Evolutionary conservation across 345 rosid genomes (phyloP), one percentile per base, ranked within the genome.

Genomic region (Turnera subulata): DNA sequence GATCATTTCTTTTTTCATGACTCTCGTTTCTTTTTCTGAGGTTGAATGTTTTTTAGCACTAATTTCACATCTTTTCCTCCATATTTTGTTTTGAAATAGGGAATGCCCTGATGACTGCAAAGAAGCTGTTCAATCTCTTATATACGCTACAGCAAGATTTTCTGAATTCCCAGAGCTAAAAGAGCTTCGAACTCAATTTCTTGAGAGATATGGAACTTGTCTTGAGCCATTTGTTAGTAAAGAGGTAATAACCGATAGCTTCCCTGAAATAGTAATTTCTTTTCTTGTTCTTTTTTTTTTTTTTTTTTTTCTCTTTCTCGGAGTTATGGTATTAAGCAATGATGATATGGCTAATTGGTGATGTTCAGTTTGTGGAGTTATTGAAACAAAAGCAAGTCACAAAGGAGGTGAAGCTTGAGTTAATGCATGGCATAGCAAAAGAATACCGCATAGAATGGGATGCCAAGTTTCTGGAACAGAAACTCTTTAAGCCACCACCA

Each of bases 141-240:
- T 78, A 37, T 80, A 83, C 37, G 94, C 96, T n/a, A 93, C 99
- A 11, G 96, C 99, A 45, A 78, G 96, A 76, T 76, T 89, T 69
- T 74, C 92, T 45, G 88, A 86, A 68, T 74, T 86, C 61, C 97
- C 93, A 0, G 97, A 89, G 69, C 76, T 86, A 12, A 85, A 91
- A 6, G 79, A 87, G 12, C 83, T 89, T 60, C 78, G 97, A 46
- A 65, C 72, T 35, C 16, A 75, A 12, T 87, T 93, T 59, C 53
- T 59, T 15, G 86, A 80, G 17, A 78, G 75, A 84, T 93, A 89
- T 52, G 87, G 86, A 26, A 75, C 38, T 21, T 77, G 81, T 21
- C 68, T 76, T 0, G 92, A 85, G 13, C 23, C 63, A 7, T 87
- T 52, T 46, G 53, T 78, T 14, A 80, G 74, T 68, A 81, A 70